Evolutionary conservation across 1,284 basidiomycete species (phyloP).

Genomic region (Trichosporon inkin): DNA sequence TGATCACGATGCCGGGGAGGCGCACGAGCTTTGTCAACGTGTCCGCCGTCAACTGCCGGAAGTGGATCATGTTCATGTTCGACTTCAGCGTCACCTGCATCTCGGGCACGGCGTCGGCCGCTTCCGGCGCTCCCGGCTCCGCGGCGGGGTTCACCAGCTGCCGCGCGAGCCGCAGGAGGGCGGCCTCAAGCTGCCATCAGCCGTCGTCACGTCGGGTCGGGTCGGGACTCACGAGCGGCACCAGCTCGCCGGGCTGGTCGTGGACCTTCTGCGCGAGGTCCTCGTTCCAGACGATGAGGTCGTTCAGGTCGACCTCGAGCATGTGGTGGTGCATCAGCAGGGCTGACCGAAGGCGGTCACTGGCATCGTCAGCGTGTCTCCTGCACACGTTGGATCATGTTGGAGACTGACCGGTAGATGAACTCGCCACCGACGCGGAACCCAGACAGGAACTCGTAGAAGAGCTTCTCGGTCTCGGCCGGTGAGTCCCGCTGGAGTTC

Average conservation of each 20-base stretch:
- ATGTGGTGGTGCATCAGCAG: slow-evolving; percentile 85
- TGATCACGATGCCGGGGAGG: slow-evolving; percentile 97
- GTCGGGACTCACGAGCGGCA: slow-evolving; percentile 69
- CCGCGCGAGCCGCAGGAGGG: slow-evolving; percentile 74
- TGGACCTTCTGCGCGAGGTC: slow-evolving; percentile 88
- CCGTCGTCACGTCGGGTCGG: not conserved
- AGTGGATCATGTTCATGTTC: slow-evolving; percentile 85
- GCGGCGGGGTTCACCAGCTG: slow-evolving; percentile 66
- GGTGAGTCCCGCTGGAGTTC: slow-evolving; percentile 60
- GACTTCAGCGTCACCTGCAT: slow-evolving; percentile 87
- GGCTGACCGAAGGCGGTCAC: slow-evolving; percentile 86
- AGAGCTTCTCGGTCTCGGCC: slow-evolving; percentile 70
- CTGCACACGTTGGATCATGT: not conserved
- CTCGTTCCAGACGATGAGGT: slow-evolving; percentile 87
- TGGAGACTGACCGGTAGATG: slow-evolving; percentile 68
- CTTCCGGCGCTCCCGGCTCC: slow-evolving; percentile 47
- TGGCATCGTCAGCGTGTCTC: slow-evolving; percentile 41
- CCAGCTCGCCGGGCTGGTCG: slow-evolving; percentile 79
- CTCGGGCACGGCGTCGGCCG: slow-evolving; percentile 64
- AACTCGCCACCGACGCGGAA: slow-evolving; percentile 85
- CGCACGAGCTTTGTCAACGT: slow-evolving; percentile 94
- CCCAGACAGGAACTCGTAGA: slow-evolving; percentile 77
- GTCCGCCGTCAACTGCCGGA: slow-evolving; percentile 89
- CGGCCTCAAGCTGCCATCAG: slow-evolving; percentile 71
- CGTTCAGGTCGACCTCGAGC: slow-evolving; percentile 86